These are phyloP conservation scores for Xylaria sp. DNA, from an alignment of 2,329 filamentous ascomycete genomes.

Conservation along the genomic window DNA sequence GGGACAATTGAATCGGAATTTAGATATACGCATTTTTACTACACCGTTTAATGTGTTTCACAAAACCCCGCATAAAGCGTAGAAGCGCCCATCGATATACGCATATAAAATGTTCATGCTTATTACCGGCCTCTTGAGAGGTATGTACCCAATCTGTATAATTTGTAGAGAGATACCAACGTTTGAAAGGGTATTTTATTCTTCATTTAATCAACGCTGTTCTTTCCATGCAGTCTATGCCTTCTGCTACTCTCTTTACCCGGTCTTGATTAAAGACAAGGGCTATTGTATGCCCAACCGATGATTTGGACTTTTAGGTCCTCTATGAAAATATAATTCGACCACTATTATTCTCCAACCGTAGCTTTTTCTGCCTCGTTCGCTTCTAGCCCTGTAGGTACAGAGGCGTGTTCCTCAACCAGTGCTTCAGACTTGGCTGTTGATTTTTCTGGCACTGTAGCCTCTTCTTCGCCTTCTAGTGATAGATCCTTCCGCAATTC, in stretches of 20 bases:
- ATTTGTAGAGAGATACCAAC: not conserved
- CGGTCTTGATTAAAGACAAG: slow-evolving; percentile 9
- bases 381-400: slow-evolving; percentile 2
- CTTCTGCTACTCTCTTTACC: slow-evolving; percentile 13
- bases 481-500: slow-evolving; percentile 68
- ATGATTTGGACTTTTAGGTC: slow-evolving; percentile 4
- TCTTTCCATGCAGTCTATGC: slow-evolving; percentile 38
- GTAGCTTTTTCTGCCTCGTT: slow-evolving; percentile 22
- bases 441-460: slow-evolving; percentile 11
- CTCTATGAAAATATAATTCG: not conserved
- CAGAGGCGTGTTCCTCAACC: slow-evolving; percentile 20
- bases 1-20: not conserved
- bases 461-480: slow-evolving; percentile 57
- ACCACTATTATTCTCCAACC: slow-evolving; percentile 15
- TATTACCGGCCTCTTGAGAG: too few species aligned
- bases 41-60: not conserved
- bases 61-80: too few species aligned
- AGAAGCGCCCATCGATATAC: not conserved
- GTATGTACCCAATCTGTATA: too few species aligned
- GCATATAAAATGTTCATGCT: too few species aligned
- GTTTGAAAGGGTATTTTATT: slow-evolving; percentile 22
- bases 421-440: slow-evolving; percentile 15
- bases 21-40: slow-evolving; percentile 1
- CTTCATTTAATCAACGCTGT: slow-evolving; percentile 22
- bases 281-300: not conserved